Conservation (phyloP, 352 stramenopile species). For the Thalassiosira pacifica region DNA sequence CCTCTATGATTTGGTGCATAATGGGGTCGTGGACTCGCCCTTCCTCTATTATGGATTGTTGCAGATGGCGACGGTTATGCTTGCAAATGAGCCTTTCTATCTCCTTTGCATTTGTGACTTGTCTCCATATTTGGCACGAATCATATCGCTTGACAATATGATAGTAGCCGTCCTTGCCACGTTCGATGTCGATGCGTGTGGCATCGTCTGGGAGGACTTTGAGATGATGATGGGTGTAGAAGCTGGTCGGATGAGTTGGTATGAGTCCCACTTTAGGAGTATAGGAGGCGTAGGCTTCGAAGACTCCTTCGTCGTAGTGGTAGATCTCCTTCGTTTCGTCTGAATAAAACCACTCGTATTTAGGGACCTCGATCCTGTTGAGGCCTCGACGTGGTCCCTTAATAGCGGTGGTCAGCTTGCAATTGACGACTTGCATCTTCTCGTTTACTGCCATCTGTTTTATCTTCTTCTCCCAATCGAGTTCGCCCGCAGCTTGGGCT, state of each 20-base stretch:
- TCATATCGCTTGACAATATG: background rate
- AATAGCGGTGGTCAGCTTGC: background rate
- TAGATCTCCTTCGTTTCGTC: constrained; percentile 6
- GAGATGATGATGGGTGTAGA: constrained; percentile 9
- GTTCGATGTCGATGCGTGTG: no score
- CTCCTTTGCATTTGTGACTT: background rate
- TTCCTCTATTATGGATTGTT: background rate
- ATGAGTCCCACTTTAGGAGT: background rate
- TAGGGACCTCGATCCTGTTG: background rate
- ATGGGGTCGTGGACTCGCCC: constrained; percentile 1
- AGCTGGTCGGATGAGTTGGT: background rate
- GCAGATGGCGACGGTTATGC: background rate
- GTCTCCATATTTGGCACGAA: background rate
- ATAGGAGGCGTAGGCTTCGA: constrained; percentile 1
- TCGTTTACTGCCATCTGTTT: background rate
- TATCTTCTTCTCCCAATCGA: constrained; percentile 42
- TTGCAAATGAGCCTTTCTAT: background rate
- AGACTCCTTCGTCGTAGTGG: constrained; percentile 4
- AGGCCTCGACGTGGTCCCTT: background rate
- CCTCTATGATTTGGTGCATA: constrained; percentile 13
- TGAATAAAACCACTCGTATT: constrained; percentile 22
- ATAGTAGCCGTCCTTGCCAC: background rate
- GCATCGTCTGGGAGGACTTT: constrained; percentile 15
- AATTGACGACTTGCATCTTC: background rate
- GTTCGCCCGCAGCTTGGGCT: constrained; percentile 26